Base-by-base conservation (phyloP, 805 yeast genomes). In the Torulaspora delbrueckii region DNA sequence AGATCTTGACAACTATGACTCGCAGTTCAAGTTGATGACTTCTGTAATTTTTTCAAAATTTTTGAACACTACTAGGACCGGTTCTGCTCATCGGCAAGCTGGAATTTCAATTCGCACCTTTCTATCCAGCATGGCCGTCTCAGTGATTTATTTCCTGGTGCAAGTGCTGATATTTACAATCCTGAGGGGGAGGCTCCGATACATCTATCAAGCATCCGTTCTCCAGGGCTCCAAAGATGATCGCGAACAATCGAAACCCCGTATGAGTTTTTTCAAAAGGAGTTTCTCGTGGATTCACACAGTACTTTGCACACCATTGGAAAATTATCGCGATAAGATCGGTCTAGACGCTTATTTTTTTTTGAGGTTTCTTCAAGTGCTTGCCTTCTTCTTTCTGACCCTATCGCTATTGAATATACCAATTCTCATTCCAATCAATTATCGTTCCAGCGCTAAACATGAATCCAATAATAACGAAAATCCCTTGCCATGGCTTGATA, bases 321-420 rank as follows among this genome's bases (percentile, higher is more conserved):
- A 70, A 7, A 65, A 68, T 24, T 81, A 78, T 54, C 58, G 72
- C 23, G 42, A 48, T 13, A 45, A 19, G 7, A 41, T 36, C 49
- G 95, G 96, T 0, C 59, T 86, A 6, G 96, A 88, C 61, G 80
- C 89, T 0, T 86, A 83, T 59, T 81, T 83, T 57, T 82, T 86
- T 52, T 55, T 86, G 2, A 63, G 96, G 40, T 86, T 76, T 54
- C 57, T 87, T 37, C 62, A 69, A 40, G 65, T 82, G 4, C 56
- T 84, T 8, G 57, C 78, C 26, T 49, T 74, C 1, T 69, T 82
- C 37, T 83, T 82, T 56, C 54, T 68, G 1, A 71, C 74, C 0
- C 60, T 83, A 18, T 81, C 86, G 0, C 42, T 75, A 0, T 47
- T 83, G 8, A 77, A 79, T 44, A 64, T 84, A 23, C 76, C 86